Base-by-base conservation (phyloP, 2,329 filamentous ascomycete genomes). In the Nemania sp. region DNA sequence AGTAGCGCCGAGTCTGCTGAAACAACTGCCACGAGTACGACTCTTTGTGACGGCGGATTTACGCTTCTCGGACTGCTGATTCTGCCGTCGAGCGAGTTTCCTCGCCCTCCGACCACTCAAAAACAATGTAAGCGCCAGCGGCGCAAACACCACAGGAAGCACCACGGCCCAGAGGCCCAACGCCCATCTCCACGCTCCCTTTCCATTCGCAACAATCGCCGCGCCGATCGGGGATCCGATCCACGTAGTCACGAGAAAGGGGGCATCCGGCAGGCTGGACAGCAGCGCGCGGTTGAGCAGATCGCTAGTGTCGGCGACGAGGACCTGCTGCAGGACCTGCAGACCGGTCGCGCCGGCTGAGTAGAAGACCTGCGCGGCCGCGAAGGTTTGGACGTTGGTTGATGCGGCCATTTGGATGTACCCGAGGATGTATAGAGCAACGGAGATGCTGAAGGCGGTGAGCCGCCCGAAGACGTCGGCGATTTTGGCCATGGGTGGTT, bases 131-230 rank as follows among this genome's bases (percentile, higher is more conserved):
- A 78, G 61, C 3, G 77, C 75, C 3, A 86, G 70, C 0, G 83
- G 82, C 1, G 81, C 64, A 52, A 82, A 84, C 11, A 77, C 75
- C 0, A 80, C 62, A 8, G 83, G 83, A 2, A 85, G 67, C n/a
- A 86, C 73, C 43, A 86, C 75, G 7, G 78, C 77, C 81, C 81
- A 86, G 60, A 86, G 80, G 26, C 77, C 83, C 61, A 84, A 84
- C 6, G 81, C 82, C 81, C 81, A 85, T 65, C 82, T 73, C 83
- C 83, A 86, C n/a, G 69, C 75, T 2, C 75, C 68, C 11, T 68
- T 75, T 2, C 75, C 68, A 11, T 68, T 67, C 8, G 69, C 68
- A 2, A 83, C 67, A 30, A 85, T 75, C 23, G 66, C 70, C 2
- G 73, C 69, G 2, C 76, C 80, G 24, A 84, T 73, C 47, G 77